These are phyloP conservation scores for Chalciporus chontae DNA, from an alignment of 768 basidiomycete genomes.

Conservation along the genomic window DNA sequence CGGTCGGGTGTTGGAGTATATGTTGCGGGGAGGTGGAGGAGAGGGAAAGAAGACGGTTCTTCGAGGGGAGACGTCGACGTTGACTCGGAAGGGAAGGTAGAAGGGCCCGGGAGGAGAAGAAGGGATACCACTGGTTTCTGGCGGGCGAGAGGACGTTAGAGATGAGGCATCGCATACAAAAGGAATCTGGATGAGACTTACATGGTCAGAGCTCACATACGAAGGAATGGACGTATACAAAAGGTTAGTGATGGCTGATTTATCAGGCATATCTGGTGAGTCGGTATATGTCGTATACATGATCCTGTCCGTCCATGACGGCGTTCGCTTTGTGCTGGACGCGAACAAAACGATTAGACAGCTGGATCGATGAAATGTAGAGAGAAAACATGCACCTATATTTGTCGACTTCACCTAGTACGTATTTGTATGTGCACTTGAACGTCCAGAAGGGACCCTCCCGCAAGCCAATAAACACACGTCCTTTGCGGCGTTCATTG, in stretches of 20 bases:
- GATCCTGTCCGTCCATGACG: slow-evolving; percentile 93
- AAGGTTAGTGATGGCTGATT: slow-evolving; percentile 57
- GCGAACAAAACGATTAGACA: slow-evolving; percentile 6
- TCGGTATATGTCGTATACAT: slow-evolving; percentile 79
- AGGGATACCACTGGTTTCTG: slow-evolving; percentile 87
- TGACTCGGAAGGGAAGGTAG: slow-evolving; percentile 19
- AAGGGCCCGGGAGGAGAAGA: slow-evolving; percentile 53
- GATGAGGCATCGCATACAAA: background rate
- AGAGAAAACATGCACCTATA: slow-evolving; percentile 55
- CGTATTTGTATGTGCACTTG: slow-evolving; percentile 89
- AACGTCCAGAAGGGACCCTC: slow-evolving; percentile 90
- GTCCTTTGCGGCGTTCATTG: slow-evolving; percentile 58
- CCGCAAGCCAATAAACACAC: slow-evolving; percentile 64
- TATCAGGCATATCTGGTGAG: slow-evolving; percentile 45
- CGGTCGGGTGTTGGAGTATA: slow-evolving; percentile 56
- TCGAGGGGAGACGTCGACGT: slow-evolving; percentile 22
- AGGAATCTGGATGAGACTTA: slow-evolving; percentile 33
- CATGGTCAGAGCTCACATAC: slow-evolving; percentile 90
- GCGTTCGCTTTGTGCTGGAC: slow-evolving; percentile 61
- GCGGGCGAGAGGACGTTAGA: background rate
- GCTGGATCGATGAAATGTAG: background rate
- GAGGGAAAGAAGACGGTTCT: slow-evolving; percentile 31
- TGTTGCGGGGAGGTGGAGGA: slow-evolving; percentile 46
- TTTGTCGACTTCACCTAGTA: slow-evolving; percentile 74
- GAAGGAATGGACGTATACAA: slow-evolving; percentile 79